These are phyloP conservation scores for Lachnellula suecica DNA, from an alignment of 2,329 filamentous ascomycete genomes.

Conservation along the genomic window DNA sequence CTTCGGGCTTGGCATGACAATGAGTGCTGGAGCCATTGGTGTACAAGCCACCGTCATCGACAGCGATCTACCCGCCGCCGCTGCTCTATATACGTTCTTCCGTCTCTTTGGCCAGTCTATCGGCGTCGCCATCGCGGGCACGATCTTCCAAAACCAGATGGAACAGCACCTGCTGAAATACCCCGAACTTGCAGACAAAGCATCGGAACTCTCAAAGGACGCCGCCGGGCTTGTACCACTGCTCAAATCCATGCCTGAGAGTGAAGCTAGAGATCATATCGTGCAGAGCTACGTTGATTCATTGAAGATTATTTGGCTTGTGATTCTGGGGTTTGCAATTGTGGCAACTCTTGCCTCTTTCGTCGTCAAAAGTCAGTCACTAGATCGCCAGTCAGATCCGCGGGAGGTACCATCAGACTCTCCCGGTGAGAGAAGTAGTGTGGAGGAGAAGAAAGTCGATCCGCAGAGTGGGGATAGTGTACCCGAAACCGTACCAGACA, in stretches of 20 bases:
- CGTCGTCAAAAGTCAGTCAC: conserved; percentile 44
- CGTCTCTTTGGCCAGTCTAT: neutral
- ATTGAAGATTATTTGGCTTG: conserved; percentile 51
- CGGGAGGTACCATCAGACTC: too few species aligned
- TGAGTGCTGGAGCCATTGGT: neutral
- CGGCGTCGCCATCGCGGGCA: neutral
- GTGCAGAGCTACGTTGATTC: conserved; percentile 46
- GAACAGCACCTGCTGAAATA: neutral
- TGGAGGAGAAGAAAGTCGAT: neutral
- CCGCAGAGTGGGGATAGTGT: neutral
- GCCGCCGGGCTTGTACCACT: neutral
- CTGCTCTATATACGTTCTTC: conserved; percentile 1
- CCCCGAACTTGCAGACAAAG: neutral
- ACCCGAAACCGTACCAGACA: too few species aligned
- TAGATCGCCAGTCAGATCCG: conserved; percentile 39
- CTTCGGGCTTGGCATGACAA: neutral
- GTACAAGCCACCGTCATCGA: neutral
- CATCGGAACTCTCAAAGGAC: neutral
- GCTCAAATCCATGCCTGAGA: neutral
- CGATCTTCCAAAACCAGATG: conserved; percentile 1
- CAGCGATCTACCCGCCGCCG: neutral
- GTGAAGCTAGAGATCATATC: neutral
- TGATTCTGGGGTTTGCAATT: conserved; percentile 48
- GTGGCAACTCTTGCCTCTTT: conserved; percentile 46
- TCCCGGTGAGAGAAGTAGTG: neutral